Conservation (phyloP, 2,329 filamentous ascomycete genomes). For the Decorospora gaudefroyi region DNA sequence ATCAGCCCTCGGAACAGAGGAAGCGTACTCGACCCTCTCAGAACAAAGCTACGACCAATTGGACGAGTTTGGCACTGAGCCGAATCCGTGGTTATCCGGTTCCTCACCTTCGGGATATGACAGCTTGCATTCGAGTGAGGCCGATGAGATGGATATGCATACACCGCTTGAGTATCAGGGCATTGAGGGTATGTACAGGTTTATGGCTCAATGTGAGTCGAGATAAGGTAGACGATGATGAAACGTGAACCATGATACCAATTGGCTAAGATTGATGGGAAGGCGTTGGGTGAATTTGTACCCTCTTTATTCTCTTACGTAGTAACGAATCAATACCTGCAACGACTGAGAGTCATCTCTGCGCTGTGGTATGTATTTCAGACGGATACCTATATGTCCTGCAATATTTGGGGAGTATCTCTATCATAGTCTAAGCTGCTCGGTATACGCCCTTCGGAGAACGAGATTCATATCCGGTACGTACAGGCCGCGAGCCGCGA, state of each 20-base stretch:
- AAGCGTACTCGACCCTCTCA: slow-evolving; percentile 48
- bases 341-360: slow-evolving; percentile 3
- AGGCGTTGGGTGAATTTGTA: slow-evolving; percentile 22
- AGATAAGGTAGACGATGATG: slow-evolving; percentile 14
- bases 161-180: slow-evolving; percentile 63
- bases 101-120: slow-evolving; percentile 59
- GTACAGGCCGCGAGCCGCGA: no score
- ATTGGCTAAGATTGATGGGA: slow-evolving; percentile 35
- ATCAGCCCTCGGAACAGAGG: slow-evolving; percentile 35
- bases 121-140: slow-evolving; percentile 61
- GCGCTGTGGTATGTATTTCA: no score
- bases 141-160: slow-evolving; percentile 43
- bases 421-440: no score
- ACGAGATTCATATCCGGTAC: no score
- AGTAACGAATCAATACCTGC: slow-evolving; percentile 6
- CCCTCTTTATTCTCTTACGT: slow-evolving; percentile 30
- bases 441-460: no score
- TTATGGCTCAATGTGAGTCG: slow-evolving; percentile 66
- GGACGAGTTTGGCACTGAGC: slow-evolving; percentile 48
- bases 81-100: slow-evolving; percentile 60
- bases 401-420: no score
- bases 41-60: slow-evolving; percentile 47
- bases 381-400: no score
- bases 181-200: slow-evolving; percentile 67
- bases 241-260: slow-evolving; percentile 28